Evolutionary conservation across 2,329 filamentous ascomycete species (phyloP).

Genomic region (Colletotrichum tropicicola): DNA sequence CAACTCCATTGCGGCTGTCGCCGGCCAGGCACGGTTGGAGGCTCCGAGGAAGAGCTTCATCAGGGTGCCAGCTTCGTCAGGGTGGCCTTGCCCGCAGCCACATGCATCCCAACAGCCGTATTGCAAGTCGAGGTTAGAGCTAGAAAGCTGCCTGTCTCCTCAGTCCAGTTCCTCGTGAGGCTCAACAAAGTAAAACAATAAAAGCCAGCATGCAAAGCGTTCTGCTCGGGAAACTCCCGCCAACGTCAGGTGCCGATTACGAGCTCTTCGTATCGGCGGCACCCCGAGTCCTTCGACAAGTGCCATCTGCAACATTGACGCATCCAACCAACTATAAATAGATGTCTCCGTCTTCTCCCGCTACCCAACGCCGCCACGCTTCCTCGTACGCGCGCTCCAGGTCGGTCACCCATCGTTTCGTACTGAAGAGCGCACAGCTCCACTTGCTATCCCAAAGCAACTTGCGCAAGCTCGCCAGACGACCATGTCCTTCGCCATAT

Average conservation of each 20-base stretch:
- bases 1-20: not conserved
- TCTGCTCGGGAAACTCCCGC: not conserved
- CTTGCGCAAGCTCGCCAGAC: conserved; percentile 80
- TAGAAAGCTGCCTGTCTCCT: no score
- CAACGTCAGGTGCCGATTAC: not conserved
- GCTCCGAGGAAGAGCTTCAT: no score
- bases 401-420: conserved; percentile 88
- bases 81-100: not conserved
- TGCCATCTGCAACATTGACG: no score
- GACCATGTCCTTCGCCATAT: conserved; percentile 68
- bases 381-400: conserved; percentile 88
- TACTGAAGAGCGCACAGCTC: conserved; percentile 90
- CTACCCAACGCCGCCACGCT: conserved; percentile 90
- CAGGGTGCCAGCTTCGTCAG: no score
- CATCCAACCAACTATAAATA: conserved; percentile 68
- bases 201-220: no score
- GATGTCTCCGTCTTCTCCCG: conserved; percentile 90
- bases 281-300: not conserved
- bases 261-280: not conserved
- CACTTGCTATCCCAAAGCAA: conserved; percentile 86
- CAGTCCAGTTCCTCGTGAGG: no score
- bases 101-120: not conserved
- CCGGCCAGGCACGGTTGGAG: no score
- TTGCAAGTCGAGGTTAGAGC: not conserved
- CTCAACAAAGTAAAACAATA: no score